Evolutionary conservation across 306 rosid species (phyloP).

Genomic region (Arachis stenosperma): DNA sequence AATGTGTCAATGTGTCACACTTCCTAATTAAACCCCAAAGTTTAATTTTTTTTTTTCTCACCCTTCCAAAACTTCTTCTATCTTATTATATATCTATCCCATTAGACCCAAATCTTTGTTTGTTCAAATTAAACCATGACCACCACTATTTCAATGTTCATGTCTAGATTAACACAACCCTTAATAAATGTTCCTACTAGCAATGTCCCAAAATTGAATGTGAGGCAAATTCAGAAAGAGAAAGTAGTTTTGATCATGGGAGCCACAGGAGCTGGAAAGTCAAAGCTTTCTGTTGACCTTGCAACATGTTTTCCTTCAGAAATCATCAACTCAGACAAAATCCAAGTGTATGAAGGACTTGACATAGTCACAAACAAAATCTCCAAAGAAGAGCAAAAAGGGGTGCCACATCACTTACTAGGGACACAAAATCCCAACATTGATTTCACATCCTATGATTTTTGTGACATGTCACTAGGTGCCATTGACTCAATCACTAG

Average conservation of each 20-base stretch:
- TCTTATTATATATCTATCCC: no score
- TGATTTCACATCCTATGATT: slow-evolving; percentile 61
- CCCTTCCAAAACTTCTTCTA: background rate
- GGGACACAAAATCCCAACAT: slow-evolving; percentile 56
- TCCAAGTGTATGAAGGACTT: slow-evolving; percentile 80
- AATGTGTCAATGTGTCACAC: background rate
- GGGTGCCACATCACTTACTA: slow-evolving; percentile 76
- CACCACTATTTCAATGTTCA: slow-evolving; percentile 42
- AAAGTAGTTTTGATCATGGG: slow-evolving; percentile 84
- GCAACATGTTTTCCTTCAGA: slow-evolving; percentile 65
- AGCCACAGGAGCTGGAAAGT: slow-evolving; percentile 88
- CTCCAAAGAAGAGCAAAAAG: slow-evolving; percentile 63
- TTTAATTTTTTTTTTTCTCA: no score
- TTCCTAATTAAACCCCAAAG: background rate
- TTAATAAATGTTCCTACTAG: slow-evolving; percentile 43
- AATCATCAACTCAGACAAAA: slow-evolving; percentile 89
- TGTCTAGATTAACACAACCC: slow-evolving; percentile 51
- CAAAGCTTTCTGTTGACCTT: slow-evolving; percentile 74
- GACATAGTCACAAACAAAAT: slow-evolving; percentile 81
- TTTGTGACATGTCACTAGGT: slow-evolving; percentile 47
- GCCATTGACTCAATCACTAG: slow-evolving; percentile 52
- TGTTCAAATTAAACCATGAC: slow-evolving; percentile 30
- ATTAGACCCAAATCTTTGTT: background rate
- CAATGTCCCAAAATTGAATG: slow-evolving; percentile 41
- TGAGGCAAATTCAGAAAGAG: slow-evolving; percentile 60